phyloP scores from a whole-genome alignment of 495 filamentous ascomycete species.

The Jackrogersella minutella region DNA sequence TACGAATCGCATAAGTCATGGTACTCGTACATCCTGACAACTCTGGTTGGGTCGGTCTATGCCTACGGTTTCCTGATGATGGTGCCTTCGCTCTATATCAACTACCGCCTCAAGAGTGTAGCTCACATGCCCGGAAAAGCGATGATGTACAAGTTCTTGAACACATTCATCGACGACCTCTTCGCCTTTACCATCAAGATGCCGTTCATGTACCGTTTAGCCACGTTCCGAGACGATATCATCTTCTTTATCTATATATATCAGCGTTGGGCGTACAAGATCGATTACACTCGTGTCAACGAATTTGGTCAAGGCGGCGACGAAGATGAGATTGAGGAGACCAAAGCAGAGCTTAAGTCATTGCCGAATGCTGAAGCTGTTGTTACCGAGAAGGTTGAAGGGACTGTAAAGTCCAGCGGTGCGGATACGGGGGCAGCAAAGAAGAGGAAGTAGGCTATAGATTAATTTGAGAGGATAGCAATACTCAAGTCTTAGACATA shows the following conservation, averaged over 20 bases:
- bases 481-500: background rate
- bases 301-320: slow-evolving; percentile 98
- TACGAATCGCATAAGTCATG: slow-evolving; percentile 98
- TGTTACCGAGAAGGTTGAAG: slow-evolving; percentile 33
- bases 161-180: slow-evolving; percentile 72
- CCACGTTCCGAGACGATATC: slow-evolving; percentile 91
- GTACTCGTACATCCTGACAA: slow-evolving; percentile 92
- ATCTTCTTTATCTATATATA: slow-evolving; percentile 99
- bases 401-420: slow-evolving; percentile 50
- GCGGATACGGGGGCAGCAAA: slow-evolving; percentile 53
- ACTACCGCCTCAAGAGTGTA: slow-evolving; percentile 95
- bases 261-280: slow-evolving; percentile 89
- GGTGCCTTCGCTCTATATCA: slow-evolving; percentile 97
- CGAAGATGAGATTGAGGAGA: slow-evolving; percentile 66
- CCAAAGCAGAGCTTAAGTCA: slow-evolving; percentile 35
- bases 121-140: slow-evolving; percentile 97
- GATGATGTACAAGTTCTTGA: slow-evolving; percentile 97
- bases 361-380: slow-evolving; percentile 32
- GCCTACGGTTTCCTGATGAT: slow-evolving; percentile 99
- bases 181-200: slow-evolving; percentile 99
- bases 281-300: slow-evolving; percentile 92
- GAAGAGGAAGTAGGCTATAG: slow-evolving; percentile 55
- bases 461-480: background rate
- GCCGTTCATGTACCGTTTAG: slow-evolving; percentile 93
- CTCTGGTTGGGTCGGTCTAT: slow-evolving; percentile 94